These are phyloP conservation scores for Pichia scutulata DNA, from an alignment of 805 yeast species.

Conservation along the genomic window DNA sequence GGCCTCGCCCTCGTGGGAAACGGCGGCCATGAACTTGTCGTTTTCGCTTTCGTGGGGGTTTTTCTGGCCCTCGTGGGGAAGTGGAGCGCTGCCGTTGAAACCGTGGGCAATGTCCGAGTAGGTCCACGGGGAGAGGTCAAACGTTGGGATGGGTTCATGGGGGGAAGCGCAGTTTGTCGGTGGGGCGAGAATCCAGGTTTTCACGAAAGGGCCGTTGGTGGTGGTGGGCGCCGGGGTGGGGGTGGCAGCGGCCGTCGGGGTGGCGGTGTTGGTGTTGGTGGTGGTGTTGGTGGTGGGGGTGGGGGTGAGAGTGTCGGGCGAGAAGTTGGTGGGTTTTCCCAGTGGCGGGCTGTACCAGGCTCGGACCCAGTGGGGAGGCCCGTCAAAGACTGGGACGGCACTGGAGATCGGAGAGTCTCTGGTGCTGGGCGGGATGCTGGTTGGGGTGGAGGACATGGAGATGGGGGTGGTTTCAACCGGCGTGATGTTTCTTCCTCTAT, in stretches of 20 bases:
- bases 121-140: background rate
- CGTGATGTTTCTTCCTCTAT: conserved; percentile 25
- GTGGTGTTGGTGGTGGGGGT: background rate
- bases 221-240: background rate
- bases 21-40: background rate
- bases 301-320: background rate
- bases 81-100: background rate
- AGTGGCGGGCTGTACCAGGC: background rate
- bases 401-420: background rate
- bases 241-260: background rate
- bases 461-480: conserved; percentile 5
- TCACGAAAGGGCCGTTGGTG: background rate
- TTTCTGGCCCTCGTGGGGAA: background rate
- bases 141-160: background rate
- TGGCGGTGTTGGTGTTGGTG: background rate
- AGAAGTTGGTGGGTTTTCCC: background rate
- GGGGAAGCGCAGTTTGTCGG: background rate
- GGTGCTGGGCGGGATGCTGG: background rate
- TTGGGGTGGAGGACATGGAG: background rate
- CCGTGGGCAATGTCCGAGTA: background rate
- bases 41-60: background rate
- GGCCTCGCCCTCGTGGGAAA: background rate
- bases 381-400: background rate
- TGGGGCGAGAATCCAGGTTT: background rate
- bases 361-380: background rate